phyloP scores from a whole-genome alignment of 2,329 filamentous ascomycete species.

The Arthroderma sp. region DNA sequence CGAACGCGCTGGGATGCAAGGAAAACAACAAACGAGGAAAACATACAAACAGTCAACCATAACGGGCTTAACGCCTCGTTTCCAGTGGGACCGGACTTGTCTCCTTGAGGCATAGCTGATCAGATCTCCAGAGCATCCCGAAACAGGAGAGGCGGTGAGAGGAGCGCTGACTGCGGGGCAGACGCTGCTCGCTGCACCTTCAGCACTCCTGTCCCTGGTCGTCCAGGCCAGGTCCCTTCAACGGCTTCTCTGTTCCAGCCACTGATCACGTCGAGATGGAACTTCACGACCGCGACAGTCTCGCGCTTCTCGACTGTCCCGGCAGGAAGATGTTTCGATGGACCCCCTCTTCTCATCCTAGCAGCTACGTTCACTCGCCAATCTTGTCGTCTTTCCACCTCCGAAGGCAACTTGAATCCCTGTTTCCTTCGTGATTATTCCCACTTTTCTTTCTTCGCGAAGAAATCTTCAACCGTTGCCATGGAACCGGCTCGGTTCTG shows the following conservation, averaged over 20 bases:
- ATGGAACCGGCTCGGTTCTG: too few species aligned
- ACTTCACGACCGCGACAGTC: constrained; percentile 8
- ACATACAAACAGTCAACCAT: too few species aligned
- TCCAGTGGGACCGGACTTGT: too few species aligned
- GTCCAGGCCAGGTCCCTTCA: not conserved
- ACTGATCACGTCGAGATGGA: constrained; percentile 10
- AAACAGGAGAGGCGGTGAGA: not conserved
- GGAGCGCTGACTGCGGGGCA: not conserved
- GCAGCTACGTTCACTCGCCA: not conserved
- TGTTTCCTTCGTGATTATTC: too few species aligned
- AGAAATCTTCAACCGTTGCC: too few species aligned
- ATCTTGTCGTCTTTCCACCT: not conserved
- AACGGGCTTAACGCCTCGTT: too few species aligned
- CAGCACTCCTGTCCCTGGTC: not conserved
- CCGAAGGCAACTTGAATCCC: not conserved
- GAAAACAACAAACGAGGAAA: too few species aligned
- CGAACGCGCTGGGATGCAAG: too few species aligned
- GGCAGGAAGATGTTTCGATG: not conserved
- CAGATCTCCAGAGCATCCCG: too few species aligned
- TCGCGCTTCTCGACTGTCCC: constrained; percentile 6
- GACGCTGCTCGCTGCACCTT: too few species aligned
- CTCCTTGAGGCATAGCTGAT: too few species aligned
- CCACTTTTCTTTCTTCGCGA: too few species aligned
- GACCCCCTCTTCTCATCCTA: not conserved
- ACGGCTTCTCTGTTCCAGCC: constrained; percentile 1